These are phyloP conservation scores for Lecanicillium sp. DNA, from an alignment of 2,329 filamentous ascomycete species.

Conservation along the genomic window DNA sequence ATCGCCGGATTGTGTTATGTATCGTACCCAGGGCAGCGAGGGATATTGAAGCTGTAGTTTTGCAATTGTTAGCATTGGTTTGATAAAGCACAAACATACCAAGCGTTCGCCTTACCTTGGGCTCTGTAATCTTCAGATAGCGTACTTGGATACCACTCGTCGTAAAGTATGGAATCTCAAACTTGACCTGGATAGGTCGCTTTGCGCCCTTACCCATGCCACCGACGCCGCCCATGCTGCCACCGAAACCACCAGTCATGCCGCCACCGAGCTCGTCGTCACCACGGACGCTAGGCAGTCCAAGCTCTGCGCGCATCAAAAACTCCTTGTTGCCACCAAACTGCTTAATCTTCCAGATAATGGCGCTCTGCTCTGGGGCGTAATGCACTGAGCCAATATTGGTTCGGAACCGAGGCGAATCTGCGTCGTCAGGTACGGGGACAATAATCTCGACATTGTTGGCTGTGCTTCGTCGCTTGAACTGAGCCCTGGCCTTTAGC, in stretches of 20 bases:
- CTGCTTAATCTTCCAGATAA: slow-evolving; percentile 99
- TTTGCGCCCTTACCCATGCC: slow-evolving; percentile 74
- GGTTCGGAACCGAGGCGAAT: slow-evolving; percentile 90
- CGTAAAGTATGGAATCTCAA: slow-evolving; percentile 99
- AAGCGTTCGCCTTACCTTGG: slow-evolving; percentile 63
- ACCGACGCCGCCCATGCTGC: slow-evolving; percentile 89
- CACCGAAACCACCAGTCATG: slow-evolving; percentile 96
- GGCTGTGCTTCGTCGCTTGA: slow-evolving; percentile 93
- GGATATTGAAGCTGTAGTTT: slow-evolving; percentile 80
- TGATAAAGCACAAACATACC: background rate
- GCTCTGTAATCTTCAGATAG: slow-evolving; percentile 98
- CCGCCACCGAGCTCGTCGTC: slow-evolving; percentile 93
- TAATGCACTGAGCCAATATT: slow-evolving; percentile 98
- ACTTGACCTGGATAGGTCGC: slow-evolving; percentile 96
- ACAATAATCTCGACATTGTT: slow-evolving; percentile 99
- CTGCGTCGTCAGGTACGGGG: slow-evolving; percentile 93
- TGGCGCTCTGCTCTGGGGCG: slow-evolving; percentile 91
- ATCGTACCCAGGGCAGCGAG: slow-evolving; percentile 93
- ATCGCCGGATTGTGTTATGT: slow-evolving; percentile 96
- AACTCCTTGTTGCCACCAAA: slow-evolving; percentile 99
- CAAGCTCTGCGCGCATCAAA: slow-evolving; percentile 93
- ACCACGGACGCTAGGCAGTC: slow-evolving; percentile 85
- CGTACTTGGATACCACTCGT: slow-evolving; percentile 97
- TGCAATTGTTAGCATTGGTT: slow-evolving; percentile 3
- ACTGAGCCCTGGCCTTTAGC: slow-evolving; percentile 96